Evolutionary conservation across 2,329 filamentous ascomycete genomes (phyloP), one percentile per base, ranked within the genome.

Genomic region (Neopestalotiopsis clavispora): DNA sequence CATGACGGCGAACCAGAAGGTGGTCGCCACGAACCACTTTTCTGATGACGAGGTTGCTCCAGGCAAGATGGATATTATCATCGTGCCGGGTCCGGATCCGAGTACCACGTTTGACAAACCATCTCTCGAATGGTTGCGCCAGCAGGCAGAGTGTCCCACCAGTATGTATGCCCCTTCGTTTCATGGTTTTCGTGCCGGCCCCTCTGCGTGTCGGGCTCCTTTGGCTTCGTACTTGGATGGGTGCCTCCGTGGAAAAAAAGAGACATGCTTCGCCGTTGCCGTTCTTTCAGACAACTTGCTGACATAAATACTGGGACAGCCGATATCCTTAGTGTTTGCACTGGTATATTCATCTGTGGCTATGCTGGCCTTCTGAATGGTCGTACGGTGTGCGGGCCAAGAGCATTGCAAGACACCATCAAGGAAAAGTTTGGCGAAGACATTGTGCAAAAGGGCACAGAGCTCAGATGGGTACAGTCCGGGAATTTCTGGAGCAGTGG

Each of bases 401-500:
- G 84, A 45, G 81, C 76, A 0, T 13, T 87, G 67, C 82, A 87
- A 73, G 76, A 78, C 12, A 66, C 78, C 32, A 73, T 87, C 61
- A 72, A 69, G 59, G 72, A 76, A 59, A 80, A 76, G 73, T 85
- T 80, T 61, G 82, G 79, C 14, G 76, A 76, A 1, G 76, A 82
- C 23, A 78, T 79, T 69, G 72, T 71, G 67, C 79, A 85, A 69
- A 79, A 83, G 10, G 86, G 86, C 2, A 78, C 85, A 2, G 80
- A 80, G 75, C 74, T 84, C 65, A 78, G 86, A 52, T 89, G 86
- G 86, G 77, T 82, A 49, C 79, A 81, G 68, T 86, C 88, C 70
- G 85, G 85, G 10, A 87, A 85, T 71, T 75, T 89, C 56, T 89
- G 87, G 86, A 84, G 82, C 32, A 84, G 85, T 71, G 86, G 86